Evolutionary conservation across 805 yeast species (phyloP).

Genomic region (Candida argentea): DNA sequence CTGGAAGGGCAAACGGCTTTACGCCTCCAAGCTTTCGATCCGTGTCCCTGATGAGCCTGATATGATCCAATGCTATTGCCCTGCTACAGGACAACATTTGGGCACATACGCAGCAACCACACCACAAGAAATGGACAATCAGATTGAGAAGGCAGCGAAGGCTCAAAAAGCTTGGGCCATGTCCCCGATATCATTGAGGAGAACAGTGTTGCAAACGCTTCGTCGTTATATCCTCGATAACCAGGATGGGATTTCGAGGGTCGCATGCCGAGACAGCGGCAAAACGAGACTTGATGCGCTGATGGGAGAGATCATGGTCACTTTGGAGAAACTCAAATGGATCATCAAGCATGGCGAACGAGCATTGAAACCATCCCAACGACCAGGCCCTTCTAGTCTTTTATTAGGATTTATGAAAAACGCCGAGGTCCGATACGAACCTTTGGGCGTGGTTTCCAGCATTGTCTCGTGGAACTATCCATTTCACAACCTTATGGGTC

Average conservation of each 20-base stretch:
- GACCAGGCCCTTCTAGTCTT: slow-evolving; percentile 83
- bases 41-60: slow-evolving; percentile 52
- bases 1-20: slow-evolving; percentile 82
- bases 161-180: slow-evolving; percentile 46
- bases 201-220: slow-evolving; percentile 62
- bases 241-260: slow-evolving; percentile 79
- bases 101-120: slow-evolving; percentile 62
- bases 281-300: slow-evolving; percentile 93
- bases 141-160: slow-evolving; percentile 39
- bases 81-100: slow-evolving; percentile 87
- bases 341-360: slow-evolving; percentile 71
- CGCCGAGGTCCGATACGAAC: slow-evolving; percentile 91
- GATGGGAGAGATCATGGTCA: slow-evolving; percentile 93
- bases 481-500: slow-evolving; percentile 88
- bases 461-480: slow-evolving; percentile 97
- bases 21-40: slow-evolving; percentile 46
- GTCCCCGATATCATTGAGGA: slow-evolving; percentile 55
- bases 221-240: slow-evolving; percentile 63
- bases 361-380: slow-evolving; percentile 55
- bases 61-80: slow-evolving; percentile 78
- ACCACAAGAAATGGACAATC: slow-evolving; percentile 59
- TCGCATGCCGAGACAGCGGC: slow-evolving; percentile 95
- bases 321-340: slow-evolving; percentile 91
- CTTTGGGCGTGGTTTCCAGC: slow-evolving; percentile 81
- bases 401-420: slow-evolving; percentile 76